phyloP scores from a whole-genome alignment of 768 basidiomycete species.

The Phylloporus sp. region DNA sequence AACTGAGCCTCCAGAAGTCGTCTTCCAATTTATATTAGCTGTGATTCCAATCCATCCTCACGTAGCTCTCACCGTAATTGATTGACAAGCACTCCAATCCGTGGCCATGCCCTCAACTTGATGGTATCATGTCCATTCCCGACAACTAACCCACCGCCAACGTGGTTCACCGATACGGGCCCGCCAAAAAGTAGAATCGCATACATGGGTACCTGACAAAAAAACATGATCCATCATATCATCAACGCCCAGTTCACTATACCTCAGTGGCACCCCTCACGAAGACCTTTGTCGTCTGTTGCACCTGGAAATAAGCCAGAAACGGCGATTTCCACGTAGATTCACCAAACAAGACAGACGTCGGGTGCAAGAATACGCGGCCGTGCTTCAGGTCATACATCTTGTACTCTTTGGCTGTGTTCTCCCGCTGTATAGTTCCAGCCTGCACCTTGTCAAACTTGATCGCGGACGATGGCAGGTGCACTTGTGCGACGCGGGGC shows the following conservation, averaged over 20 bases:
- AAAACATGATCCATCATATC: neutral
- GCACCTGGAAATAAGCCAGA: constrained; percentile 79
- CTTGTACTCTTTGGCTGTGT: constrained; percentile 79
- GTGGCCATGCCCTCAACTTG: constrained; percentile 77
- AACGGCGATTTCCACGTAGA: constrained; percentile 75
- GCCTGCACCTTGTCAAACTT: constrained; percentile 84
- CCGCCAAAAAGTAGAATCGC: constrained; percentile 84
- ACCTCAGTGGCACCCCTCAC: constrained; percentile 87
- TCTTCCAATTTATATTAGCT: constrained; percentile 33
- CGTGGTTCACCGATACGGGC: constrained; percentile 70
- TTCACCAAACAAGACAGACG: constrained; percentile 72
- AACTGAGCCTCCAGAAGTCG: constrained; percentile 69
- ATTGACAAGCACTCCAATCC: constrained; percentile 86
- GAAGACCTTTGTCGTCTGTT: constrained; percentile 79
- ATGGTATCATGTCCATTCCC: constrained; percentile 51
- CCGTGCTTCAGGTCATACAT: constrained; percentile 63
- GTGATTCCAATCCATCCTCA: neutral
- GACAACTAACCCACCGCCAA: constrained; percentile 71
- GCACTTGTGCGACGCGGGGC: constrained; percentile 76
- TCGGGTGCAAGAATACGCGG: constrained; percentile 81
- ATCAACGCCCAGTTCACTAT: constrained; percentile 10
- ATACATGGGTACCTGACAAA: constrained; percentile 74
- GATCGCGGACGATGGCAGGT: constrained; percentile 66
- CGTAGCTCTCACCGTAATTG: constrained; percentile 58
- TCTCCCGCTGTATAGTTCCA: constrained; percentile 82